Conservation (phyloP, 108 stramenopile species). For the Asterionellopsis glacialis region DNA sequence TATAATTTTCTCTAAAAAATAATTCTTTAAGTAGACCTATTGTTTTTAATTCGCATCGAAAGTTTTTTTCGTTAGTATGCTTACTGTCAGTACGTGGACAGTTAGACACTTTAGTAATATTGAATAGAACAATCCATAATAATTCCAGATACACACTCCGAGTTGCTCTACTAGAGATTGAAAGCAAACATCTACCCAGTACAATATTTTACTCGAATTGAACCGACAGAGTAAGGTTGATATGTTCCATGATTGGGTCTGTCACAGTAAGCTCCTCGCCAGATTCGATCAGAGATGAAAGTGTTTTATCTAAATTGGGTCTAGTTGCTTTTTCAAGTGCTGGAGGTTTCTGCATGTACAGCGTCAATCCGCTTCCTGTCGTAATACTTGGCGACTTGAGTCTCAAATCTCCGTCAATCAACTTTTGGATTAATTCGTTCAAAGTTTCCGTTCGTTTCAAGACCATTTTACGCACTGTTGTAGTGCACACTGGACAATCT, state of each 20-base stretch:
- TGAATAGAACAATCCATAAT: no score
- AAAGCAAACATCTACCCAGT: no score
- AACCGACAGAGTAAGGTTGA: constrained; percentile 32
- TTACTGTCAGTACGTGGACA: no score
- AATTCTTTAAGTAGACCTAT: no score
- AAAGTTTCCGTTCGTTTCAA: constrained; percentile 50
- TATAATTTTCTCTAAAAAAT: no score
- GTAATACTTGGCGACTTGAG: constrained; percentile 88
- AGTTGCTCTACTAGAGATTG: no score
- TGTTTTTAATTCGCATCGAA: no score
- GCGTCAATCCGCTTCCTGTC: constrained; percentile 46
- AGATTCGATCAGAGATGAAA: constrained; percentile 73
- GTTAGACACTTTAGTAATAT: no score
- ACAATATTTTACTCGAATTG: constrained; percentile 17
- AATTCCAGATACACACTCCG: no score
- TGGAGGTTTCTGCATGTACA: constrained; percentile 93
- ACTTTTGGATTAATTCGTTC: constrained; percentile 66
- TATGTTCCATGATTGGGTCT: constrained; percentile 59
- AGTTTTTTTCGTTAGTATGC: no score
- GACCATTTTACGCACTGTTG: constrained; percentile 48
- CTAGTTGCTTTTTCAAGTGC: constrained; percentile 82
- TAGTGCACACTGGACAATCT: constrained; percentile 88
- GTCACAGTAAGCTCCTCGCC: constrained; percentile 91
- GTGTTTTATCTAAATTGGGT: constrained; percentile 81
- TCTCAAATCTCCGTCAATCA: constrained; percentile 68